Percentiles rank a stretch among this genome's conserved stretches.
Evolutionary conservation across 2,329 filamentous ascomycete genomes (phyloP).

Genomic region (Colletotrichum sp.): DNA sequence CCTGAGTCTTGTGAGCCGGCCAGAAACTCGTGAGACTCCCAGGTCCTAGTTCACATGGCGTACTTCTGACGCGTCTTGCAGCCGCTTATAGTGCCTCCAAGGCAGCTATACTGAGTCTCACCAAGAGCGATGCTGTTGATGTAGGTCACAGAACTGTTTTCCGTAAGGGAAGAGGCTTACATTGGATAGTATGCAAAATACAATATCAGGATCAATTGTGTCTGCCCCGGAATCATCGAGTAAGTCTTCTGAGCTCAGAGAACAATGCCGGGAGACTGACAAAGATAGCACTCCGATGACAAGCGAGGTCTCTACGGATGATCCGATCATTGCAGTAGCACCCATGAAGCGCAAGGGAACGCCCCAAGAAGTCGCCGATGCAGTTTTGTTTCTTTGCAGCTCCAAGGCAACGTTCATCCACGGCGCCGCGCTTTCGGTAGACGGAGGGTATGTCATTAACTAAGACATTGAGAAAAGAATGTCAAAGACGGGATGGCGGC

Average conservation of each 20-base stretch:
- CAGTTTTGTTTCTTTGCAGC: constrained; percentile 47
- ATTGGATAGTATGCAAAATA: constrained; percentile 43
- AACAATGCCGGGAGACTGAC: neutral
- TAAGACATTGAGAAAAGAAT: neutral
- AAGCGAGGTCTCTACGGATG: constrained; percentile 36
- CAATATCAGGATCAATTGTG: constrained; percentile 49
- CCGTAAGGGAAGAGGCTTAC: neutral
- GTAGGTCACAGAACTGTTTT: constrained; percentile 27
- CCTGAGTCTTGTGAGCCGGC: constrained; percentile 45
- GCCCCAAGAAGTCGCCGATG: constrained; percentile 51
- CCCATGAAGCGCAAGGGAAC: constrained; percentile 45
- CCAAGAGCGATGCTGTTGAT: constrained; percentile 52
- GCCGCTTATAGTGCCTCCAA: constrained; percentile 51
- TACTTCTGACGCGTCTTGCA: constrained; percentile 15
- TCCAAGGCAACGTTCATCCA: constrained; percentile 51
- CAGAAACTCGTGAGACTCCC: constrained; percentile 39
- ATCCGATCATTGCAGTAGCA: constrained; percentile 35
- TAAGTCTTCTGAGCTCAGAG: constrained; percentile 17
- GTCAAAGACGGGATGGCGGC: neutral
- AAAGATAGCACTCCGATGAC: constrained; percentile 44
- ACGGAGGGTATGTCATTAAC: constrained; percentile 43
- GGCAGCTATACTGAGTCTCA: constrained; percentile 49
- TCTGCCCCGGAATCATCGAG: constrained; percentile 51
- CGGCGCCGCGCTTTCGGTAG: constrained; percentile 45
- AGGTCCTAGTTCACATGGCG: too few species aligned